Percentiles rank a stretch among this genome's conserved stretches.
Evolutionary conservation across 495 filamentous ascomycete species (phyloP).

Genomic region (Penicillium silybi): DNA sequence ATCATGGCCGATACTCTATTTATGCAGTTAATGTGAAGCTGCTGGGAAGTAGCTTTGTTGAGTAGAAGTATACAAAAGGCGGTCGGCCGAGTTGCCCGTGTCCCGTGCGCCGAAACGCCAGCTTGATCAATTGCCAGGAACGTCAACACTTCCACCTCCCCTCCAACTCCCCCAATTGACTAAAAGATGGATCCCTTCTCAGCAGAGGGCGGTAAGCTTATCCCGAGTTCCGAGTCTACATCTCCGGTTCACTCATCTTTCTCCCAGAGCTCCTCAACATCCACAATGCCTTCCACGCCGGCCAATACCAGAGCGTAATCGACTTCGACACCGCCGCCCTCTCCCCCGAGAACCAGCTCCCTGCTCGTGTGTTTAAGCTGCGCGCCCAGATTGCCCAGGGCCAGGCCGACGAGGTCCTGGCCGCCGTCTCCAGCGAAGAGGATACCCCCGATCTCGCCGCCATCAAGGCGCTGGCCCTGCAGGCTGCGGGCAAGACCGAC

Average conservation of each 20-base stretch:
- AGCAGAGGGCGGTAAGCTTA: slow-evolving; percentile 68
- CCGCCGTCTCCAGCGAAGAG: slow-evolving; percentile 59
- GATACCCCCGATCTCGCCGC: slow-evolving; percentile 71
- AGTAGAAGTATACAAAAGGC: slow-evolving; percentile 8
- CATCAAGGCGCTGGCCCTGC: slow-evolving; percentile 72
- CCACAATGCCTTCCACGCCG: slow-evolving; percentile 92
- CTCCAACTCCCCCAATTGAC: slow-evolving; percentile 17
- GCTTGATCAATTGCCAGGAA: slow-evolving; percentile 18
- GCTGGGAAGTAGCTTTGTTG: too few relatives aligned
- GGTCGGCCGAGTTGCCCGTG: slow-evolving; percentile 27
- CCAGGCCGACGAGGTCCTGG: slow-evolving; percentile 65
- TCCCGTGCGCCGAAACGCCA: slow-evolving; percentile 19
- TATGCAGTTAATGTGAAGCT: too few relatives aligned
- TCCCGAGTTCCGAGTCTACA: background rate
- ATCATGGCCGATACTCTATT: too few relatives aligned
- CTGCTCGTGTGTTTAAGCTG: slow-evolving; percentile 74
- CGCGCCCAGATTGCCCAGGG: slow-evolving; percentile 81
- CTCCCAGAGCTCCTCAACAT: slow-evolving; percentile 85
- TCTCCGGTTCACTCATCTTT: slow-evolving; percentile 6
- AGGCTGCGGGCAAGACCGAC: slow-evolving; percentile 53
- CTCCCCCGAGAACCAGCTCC: slow-evolving; percentile 68
- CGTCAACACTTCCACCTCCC: slow-evolving; percentile 20
- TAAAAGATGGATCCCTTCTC: slow-evolving; percentile 86
- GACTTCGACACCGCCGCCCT: slow-evolving; percentile 75
- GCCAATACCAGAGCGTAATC: slow-evolving; percentile 78